Base-by-base conservation (phyloP, 805 yeast species). In the Lipomyces oligophaga region DNA sequence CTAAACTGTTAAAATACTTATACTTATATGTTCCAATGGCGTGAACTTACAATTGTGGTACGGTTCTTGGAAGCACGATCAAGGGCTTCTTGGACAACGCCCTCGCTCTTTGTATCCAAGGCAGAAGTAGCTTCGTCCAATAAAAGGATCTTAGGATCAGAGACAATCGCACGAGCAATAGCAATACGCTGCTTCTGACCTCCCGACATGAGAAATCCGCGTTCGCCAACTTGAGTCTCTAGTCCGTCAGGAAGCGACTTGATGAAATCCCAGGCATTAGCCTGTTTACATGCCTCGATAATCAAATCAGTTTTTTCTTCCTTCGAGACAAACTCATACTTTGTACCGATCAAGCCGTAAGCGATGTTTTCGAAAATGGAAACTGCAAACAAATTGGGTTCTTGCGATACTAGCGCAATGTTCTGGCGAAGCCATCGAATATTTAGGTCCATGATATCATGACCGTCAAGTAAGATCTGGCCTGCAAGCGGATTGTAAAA, bases 281-380 rank as follows among this genome's bases (percentile, higher is more conserved):
- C 79, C 47, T 77, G 65, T 33, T 67, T 61, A 40, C 77, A 67
- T 6, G 80, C 83, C 13, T 62, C 60, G 32, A 62, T 58, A 18
- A 71, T 66, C 30, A 67, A 47, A 45, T 66, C 65, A 44, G 67
- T 51, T 57, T 69, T 60, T 58, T 62, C 60, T 54, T 70, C 67
- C 21, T 69, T 60, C 43, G 67, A 34, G 47, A 70, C 69, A 52
- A 63, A 35, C 39, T 61, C 65, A 39, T 46, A 51, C 31, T 34
- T 43, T 3, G 60, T 50, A 4, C 64, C 66, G 48, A 67, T 49
- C 39, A 86, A 67, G 20, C 96, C 96, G 67, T 83, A 86, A 47
- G 86, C 72, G 36, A 87, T 78, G 59, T 87, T 87, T 59, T 87
- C 95, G 62, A 79, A 66, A 34, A 87, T 83, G 0, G 90, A 73